phyloP scores from a whole-genome alignment of 139 green algal genomes.

The Chlorella sp. region DNA sequence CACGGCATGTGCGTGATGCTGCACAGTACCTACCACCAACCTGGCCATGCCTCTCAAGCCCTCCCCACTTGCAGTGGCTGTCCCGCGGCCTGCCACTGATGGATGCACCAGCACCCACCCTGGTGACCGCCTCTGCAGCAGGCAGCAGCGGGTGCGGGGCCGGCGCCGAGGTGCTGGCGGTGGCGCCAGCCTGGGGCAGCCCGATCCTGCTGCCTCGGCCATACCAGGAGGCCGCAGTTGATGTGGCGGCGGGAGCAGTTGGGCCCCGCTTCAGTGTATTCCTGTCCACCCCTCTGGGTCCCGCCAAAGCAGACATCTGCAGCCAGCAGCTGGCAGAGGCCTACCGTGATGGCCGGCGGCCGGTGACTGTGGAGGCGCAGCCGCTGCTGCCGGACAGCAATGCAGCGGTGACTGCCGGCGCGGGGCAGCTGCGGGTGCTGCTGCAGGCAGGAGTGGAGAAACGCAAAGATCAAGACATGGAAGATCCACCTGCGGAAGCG shows the following conservation, averaged over 20 bases:
- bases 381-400: not conserved
- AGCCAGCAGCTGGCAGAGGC: not conserved
- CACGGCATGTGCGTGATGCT: no score
- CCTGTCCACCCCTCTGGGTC: constrained; percentile 1
- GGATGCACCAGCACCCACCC: not conserved
- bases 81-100: not conserved
- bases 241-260: not conserved
- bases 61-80: constrained; percentile 4
- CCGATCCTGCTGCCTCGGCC: not conserved
- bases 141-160: not conserved
- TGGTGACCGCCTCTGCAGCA: not conserved
- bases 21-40: no score
- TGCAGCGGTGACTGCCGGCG: not conserved
- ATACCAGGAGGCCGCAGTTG: not conserved
- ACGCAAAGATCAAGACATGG: not conserved
- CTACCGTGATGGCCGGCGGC: no score
- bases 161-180: not conserved
- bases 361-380: not conserved
- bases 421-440: not conserved
- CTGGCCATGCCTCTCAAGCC: no score
- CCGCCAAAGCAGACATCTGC: not conserved
- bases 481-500: not conserved
- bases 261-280: not conserved
- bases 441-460: not conserved
- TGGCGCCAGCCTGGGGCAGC: not conserved